These are phyloP conservation scores for Mycena metata DNA, from an alignment of 768 basidiomycete species.

Conservation along the genomic window DNA sequence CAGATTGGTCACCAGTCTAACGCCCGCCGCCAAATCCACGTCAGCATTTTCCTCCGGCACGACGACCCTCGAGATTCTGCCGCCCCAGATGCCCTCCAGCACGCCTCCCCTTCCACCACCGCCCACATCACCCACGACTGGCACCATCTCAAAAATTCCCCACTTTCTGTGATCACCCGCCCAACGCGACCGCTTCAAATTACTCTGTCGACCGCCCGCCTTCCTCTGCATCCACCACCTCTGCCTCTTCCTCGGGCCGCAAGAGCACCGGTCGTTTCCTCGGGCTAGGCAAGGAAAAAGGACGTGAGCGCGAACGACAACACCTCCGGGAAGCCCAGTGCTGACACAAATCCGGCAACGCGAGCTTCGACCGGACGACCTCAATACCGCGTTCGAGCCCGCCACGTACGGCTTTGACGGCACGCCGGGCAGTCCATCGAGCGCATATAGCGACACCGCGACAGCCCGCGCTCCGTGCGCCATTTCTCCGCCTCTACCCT, in stretches of 20 bases:
- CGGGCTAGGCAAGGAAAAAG: constrained; percentile 9
- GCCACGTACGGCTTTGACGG: no score
- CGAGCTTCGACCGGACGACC: no score
- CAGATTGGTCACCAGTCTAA: no score
- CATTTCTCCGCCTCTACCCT: constrained; percentile 50
- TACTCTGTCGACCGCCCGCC: constrained; percentile 44
- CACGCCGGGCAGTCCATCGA: constrained; percentile 55
- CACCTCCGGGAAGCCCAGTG: constrained; percentile 25
- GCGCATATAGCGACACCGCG: constrained; percentile 41
- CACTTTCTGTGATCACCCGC: constrained; percentile 64
- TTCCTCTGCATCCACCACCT: constrained; percentile 18
- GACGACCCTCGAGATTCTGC: neutral
- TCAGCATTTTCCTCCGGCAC: no score
- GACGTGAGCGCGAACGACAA: constrained; percentile 11
- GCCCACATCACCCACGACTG: constrained; percentile 35
- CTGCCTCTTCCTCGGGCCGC: constrained; percentile 5
- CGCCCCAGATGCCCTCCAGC: neutral
- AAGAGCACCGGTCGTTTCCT: constrained; percentile 16
- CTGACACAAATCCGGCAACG: neutral
- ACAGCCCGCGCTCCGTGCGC: constrained; percentile 60
- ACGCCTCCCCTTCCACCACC: neutral
- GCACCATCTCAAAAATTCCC: constrained; percentile 61
- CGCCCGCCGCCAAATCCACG: neutral
- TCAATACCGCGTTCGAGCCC: no score
- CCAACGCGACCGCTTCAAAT: constrained; percentile 61